A percentile compares a stretch with the other conserved stretches of the same genome.
phyloP scores from a whole-genome alignment of 495 filamentous ascomycete genomes.

The Lasiosphaeria ovina region DNA sequence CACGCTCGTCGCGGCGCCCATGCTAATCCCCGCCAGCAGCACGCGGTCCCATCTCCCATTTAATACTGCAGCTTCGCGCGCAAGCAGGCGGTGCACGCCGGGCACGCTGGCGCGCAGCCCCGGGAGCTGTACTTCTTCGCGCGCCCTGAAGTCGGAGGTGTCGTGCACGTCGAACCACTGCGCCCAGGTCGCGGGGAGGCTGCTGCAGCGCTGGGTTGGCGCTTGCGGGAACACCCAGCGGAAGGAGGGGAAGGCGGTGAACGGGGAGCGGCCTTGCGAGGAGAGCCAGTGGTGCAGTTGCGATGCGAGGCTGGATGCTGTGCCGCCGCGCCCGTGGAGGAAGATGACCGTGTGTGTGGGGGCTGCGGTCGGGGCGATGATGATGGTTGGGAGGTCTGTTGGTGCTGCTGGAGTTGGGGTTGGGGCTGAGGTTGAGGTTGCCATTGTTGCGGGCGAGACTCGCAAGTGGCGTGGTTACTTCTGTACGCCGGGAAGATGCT shows the following conservation, averaged over 20 bases:
- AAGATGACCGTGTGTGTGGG: constrained; percentile 56
- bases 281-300: constrained; percentile 39
- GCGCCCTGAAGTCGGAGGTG: constrained; percentile 24
- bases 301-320: constrained; percentile 47
- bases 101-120: constrained; percentile 30
- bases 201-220: constrained; percentile 34
- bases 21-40: constrained; percentile 33
- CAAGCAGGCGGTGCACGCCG: constrained; percentile 21
- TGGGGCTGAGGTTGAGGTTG: too few species aligned
- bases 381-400: constrained; percentile 2
- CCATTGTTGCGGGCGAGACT: too few species aligned
- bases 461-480: too few species aligned
- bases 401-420: background rate
- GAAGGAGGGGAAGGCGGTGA: constrained; percentile 32
- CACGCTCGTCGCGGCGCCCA: constrained; percentile 44
- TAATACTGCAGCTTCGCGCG: constrained; percentile 23
- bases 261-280: constrained; percentile 27
- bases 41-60: constrained; percentile 28
- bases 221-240: constrained; percentile 50
- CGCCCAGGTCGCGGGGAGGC: constrained; percentile 34
- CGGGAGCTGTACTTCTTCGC: constrained; percentile 27
- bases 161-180: constrained; percentile 44
- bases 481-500: too few species aligned
- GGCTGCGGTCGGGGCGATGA: background rate
- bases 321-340: constrained; percentile 58